Evolutionary conservation across 352 stramenopile species (phyloP).

Genomic region (Peronospora destructor): DNA sequence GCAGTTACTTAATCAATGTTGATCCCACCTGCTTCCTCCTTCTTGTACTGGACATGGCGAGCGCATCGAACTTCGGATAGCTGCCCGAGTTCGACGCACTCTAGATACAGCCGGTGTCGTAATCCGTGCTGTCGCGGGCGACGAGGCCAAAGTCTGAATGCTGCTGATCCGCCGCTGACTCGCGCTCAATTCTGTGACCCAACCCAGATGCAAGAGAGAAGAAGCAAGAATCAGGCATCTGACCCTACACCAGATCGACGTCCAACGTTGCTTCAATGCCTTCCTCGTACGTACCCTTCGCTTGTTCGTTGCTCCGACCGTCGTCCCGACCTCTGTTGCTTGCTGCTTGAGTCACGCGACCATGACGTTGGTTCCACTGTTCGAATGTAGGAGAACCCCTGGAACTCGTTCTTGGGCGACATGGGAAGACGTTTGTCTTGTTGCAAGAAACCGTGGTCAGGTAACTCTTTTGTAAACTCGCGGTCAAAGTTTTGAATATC

Average conservation of each 20-base stretch:
- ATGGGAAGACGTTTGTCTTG: conserved; percentile 66
- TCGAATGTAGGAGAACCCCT: conserved; percentile 76
- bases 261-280: conserved; percentile 24
- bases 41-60: conserved; percentile 25
- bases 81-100: conserved; percentile 8
- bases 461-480: conserved; percentile 80
- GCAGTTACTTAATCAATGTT: conserved; percentile 8
- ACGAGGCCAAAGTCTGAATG: conserved; percentile 27
- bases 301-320: conserved; percentile 24
- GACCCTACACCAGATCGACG: conserved; percentile 17
- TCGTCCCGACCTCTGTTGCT: conserved; percentile 28
- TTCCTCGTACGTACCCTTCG: conserved; percentile 36
- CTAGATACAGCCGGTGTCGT: conserved; percentile 36
- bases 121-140: conserved; percentile 32
- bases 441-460: conserved; percentile 71
- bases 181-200: conserved; percentile 26
- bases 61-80: conserved; percentile 1
- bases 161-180: conserved; percentile 23
- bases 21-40: conserved; percentile 24
- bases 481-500: conserved; percentile 88
- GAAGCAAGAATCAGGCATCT: conserved; percentile 23
- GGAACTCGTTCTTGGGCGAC: conserved; percentile 82
- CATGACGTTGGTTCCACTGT: conserved; percentile 19
- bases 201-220: conserved; percentile 26
- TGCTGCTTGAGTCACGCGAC: conserved; percentile 24